These are phyloP conservation scores for Microglena sp. DNA, from an alignment of 139 green algal genomes.

Conservation along the genomic window DNA sequence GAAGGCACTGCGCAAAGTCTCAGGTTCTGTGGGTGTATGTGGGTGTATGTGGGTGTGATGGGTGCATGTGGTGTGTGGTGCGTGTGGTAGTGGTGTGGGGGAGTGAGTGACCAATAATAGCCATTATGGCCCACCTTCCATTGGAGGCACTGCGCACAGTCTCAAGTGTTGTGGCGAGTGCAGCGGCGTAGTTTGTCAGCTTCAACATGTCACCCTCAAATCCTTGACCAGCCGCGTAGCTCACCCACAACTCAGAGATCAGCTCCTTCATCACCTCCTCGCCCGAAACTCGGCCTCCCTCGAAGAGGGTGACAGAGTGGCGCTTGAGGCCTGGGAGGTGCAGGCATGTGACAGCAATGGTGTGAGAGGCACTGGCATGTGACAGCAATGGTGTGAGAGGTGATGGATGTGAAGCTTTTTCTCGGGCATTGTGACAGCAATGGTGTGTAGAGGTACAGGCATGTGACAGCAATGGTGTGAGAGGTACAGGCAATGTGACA, in stretches of 20 bases:
- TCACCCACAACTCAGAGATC: slow-evolving; percentile 32
- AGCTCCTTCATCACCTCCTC: slow-evolving; percentile 61
- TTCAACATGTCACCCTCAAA: slow-evolving; percentile 74
- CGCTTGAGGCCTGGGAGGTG: slow-evolving; percentile 59
- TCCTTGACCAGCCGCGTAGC: slow-evolving; percentile 17
- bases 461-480: background rate
- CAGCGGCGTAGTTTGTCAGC: slow-evolving; percentile 30
- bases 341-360: too few relatives aligned
- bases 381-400: too few relatives aligned
- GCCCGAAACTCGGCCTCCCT: slow-evolving; percentile 72
- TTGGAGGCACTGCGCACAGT: slow-evolving; percentile 7
- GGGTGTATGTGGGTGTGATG: background rate
- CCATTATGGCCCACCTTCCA: background rate
- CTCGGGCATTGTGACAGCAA: too few relatives aligned
- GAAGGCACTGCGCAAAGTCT: background rate
- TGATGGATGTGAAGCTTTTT: too few relatives aligned
- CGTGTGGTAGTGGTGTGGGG: too few relatives aligned
- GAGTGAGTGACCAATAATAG: too few relatives aligned
- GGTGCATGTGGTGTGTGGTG: too few relatives aligned
- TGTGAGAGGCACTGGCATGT: too few relatives aligned
- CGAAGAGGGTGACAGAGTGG: slow-evolving; percentile 71
- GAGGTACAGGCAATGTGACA: too few relatives aligned
- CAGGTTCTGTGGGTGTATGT: background rate
- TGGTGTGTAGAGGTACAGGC: background rate
- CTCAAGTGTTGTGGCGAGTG: slow-evolving; percentile 43